These are phyloP conservation scores for Metschnikowia santaceciliae DNA, from an alignment of 805 yeast genomes.

Conservation along the genomic window DNA sequence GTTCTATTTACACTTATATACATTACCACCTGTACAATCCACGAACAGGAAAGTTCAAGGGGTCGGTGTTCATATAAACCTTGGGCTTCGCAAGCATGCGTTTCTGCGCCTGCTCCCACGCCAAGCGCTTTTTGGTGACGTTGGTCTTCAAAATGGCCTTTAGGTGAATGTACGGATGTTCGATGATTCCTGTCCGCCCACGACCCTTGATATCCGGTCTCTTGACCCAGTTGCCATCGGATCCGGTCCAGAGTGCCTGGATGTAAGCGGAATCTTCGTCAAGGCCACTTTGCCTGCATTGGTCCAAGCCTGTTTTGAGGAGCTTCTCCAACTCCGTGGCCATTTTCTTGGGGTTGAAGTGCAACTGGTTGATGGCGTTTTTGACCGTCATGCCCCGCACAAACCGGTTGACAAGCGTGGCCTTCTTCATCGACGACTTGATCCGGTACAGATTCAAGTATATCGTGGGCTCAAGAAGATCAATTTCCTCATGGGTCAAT, in stretches of 20 bases:
- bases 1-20: neutral
- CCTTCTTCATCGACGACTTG: constrained; percentile 85
- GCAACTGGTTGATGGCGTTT: constrained; percentile 87
- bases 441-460: constrained; percentile 76
- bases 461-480: constrained; percentile 83
- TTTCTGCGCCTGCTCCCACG: constrained; percentile 53
- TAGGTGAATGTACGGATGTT: constrained; percentile 75
- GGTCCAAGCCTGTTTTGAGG: constrained; percentile 66
- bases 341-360: constrained; percentile 76
- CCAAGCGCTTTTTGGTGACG: constrained; percentile 57
- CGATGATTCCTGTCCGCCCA: constrained; percentile 79
- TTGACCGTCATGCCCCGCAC: constrained; percentile 66
- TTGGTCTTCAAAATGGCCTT: constrained; percentile 70
- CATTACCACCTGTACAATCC: constrained; percentile 41
- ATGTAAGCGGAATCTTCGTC: constrained; percentile 63
- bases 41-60: constrained; percentile 39
- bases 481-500: constrained; percentile 62
- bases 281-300: constrained; percentile 58
- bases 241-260: constrained; percentile 85
- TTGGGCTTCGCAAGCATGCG: constrained; percentile 50
- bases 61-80: constrained; percentile 42
- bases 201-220: constrained; percentile 83
- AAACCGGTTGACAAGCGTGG: constrained; percentile 73
- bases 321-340: constrained; percentile 75
- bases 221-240: constrained; percentile 72